These are phyloP conservation scores for Barnettozyma sp. DNA, from an alignment of 805 yeast genomes.

Conservation along the genomic window DNA sequence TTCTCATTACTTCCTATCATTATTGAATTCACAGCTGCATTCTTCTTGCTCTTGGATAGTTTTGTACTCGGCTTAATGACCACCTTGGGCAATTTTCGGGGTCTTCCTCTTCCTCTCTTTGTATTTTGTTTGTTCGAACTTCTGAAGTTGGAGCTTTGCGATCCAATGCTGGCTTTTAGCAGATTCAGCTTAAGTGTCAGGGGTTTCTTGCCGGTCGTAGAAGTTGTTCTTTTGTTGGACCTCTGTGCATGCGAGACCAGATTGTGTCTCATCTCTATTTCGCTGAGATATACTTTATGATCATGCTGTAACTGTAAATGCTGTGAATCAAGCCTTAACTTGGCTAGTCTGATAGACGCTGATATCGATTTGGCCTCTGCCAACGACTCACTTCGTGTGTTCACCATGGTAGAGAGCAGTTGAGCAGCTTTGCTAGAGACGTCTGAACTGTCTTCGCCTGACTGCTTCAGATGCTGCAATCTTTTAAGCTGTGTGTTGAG, in stretches of 20 bases:
- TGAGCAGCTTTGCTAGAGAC: constrained; percentile 1
- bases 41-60: not conserved
- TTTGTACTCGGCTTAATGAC: too few relatives aligned
- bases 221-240: constrained; percentile 15
- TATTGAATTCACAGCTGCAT: constrained; percentile 2
- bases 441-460: constrained; percentile 10
- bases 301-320: constrained; percentile 23
- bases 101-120: too few relatives aligned
- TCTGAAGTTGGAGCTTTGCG: too few relatives aligned
- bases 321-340: constrained; percentile 18
- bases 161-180: too few relatives aligned
- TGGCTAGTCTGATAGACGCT: constrained; percentile 20
- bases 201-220: constrained; percentile 9
- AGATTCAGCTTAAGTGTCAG: constrained; percentile 11
- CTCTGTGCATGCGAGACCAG: constrained; percentile 16
- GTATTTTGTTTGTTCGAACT: too few relatives aligned
- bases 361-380: constrained; percentile 25
- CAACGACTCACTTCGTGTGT: constrained; percentile 25
- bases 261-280: constrained; percentile 18
- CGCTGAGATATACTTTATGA: constrained; percentile 20
- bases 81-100: too few relatives aligned
- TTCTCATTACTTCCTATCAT: constrained; percentile 4
- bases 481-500: constrained; percentile 14
- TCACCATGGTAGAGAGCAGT: constrained; percentile 17
- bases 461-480: constrained; percentile 8